Evolutionary conservation across 2,329 filamentous ascomycete genomes (phyloP).

Genomic region (Neopestalotiopsis sp.): DNA sequence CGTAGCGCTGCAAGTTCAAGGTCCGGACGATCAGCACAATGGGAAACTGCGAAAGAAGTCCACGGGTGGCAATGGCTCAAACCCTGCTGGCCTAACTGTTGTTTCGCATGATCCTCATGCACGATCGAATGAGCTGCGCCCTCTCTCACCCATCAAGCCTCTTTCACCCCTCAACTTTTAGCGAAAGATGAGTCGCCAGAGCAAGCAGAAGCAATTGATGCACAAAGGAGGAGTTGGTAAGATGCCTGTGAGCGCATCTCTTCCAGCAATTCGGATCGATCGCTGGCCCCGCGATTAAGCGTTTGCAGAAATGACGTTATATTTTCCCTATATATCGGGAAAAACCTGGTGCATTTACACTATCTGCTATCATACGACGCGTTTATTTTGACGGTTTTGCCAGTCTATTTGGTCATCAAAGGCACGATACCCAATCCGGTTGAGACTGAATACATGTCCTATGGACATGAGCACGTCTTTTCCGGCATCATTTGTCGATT

Average conservation of each 20-base stretch:
- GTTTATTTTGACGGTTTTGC: background rate
- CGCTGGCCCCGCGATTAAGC: background rate
- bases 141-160: constrained; percentile 70
- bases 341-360: background rate
- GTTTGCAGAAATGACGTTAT: background rate
- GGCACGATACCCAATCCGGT: constrained; percentile 13
- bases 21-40: constrained; percentile 35
- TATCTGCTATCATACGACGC: background rate
- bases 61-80: constrained; percentile 46
- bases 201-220: background rate
- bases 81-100: constrained; percentile 50
- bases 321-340: background rate
- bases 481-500: background rate
- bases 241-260: constrained; percentile 5
- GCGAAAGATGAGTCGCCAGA: constrained; percentile 19
- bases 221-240: background rate
- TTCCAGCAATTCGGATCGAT: background rate
- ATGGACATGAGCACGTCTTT: background rate
- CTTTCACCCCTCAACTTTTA: constrained; percentile 66
- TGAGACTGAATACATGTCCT: background rate
- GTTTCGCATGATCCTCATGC: constrained; percentile 44
- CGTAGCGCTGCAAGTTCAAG: constrained; percentile 40
- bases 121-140: constrained; percentile 52
- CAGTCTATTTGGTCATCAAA: constrained; percentile 8
- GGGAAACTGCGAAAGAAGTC: constrained; percentile 51